phyloP scores from a whole-genome alignment of 2,329 filamentous ascomycete species.

The Ambrosiella cleistominuta region DNA sequence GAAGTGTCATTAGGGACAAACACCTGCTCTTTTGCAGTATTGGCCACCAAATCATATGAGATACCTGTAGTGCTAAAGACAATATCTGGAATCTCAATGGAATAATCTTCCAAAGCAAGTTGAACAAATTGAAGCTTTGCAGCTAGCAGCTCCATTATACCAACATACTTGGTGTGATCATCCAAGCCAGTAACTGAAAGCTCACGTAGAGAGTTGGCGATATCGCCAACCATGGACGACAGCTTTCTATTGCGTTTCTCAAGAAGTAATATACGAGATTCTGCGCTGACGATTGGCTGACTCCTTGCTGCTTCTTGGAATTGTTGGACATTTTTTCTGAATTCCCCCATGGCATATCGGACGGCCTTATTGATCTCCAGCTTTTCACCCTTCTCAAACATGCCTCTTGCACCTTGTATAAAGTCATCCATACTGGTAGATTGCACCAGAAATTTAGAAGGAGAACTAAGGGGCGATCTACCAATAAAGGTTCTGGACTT shows the following conservation, averaged over 20 bases:
- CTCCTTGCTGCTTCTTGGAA: constrained; percentile 13
- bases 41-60: constrained; percentile 18
- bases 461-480: constrained; percentile 28
- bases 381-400: constrained; percentile 55
- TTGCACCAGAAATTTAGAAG: constrained; percentile 35
- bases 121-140: constrained; percentile 50
- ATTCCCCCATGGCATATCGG: constrained; percentile 64
- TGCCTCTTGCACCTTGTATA: constrained; percentile 57
- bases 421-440: constrained; percentile 48
- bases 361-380: constrained; percentile 67
- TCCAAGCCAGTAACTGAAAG: constrained; percentile 34
- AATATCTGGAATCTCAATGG: constrained; percentile 16
- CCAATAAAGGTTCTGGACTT: not conserved
- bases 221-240: constrained; percentile 49
- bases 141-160: constrained; percentile 39
- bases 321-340: constrained; percentile 52
- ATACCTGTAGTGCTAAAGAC: not conserved
- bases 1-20: no score
- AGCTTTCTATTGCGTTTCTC: constrained; percentile 50
- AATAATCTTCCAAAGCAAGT: constrained; percentile 41
- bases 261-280: constrained; percentile 22
- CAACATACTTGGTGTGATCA: constrained; percentile 31
- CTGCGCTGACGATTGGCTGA: constrained; percentile 12
- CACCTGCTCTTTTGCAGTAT: not conserved
- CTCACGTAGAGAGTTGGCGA: constrained; percentile 43